These are phyloP conservation scores for Lactifluus volemus DNA, from an alignment of 768 basidiomycete genomes.

Conservation along the genomic window DNA sequence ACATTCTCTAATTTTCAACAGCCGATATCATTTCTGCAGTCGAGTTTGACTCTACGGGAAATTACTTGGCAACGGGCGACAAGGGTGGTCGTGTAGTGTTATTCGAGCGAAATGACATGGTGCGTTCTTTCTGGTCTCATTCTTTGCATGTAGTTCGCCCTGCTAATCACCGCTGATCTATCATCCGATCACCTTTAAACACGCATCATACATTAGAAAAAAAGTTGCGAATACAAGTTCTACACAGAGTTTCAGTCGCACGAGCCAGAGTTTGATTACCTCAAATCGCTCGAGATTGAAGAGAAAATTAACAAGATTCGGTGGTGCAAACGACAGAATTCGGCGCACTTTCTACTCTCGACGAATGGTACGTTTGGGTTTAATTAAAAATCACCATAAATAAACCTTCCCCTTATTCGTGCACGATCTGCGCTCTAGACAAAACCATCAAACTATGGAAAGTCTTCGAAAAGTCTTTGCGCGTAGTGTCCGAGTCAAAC, in stretches of 20 bases:
- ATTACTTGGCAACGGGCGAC: constrained; percentile 98
- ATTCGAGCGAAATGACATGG: constrained; percentile 97
- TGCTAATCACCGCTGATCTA: constrained; percentile 4
- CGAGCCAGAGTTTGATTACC: constrained; percentile 99
- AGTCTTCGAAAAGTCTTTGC: constrained; percentile 96
- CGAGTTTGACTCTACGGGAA: constrained; percentile 98
- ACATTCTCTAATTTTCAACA: constrained; percentile 26
- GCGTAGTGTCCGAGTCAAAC: constrained; percentile 95
- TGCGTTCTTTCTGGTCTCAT: constrained; percentile 31
- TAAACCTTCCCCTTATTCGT: constrained; percentile 7
- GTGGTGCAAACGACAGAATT: constrained; percentile 98
- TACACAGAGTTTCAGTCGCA: constrained; percentile 99
- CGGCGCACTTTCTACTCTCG: constrained; percentile 92
- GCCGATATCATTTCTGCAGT: constrained; percentile 99
- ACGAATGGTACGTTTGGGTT: constrained; percentile 70
- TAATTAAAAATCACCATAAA: not conserved
- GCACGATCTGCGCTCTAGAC: constrained; percentile 41
- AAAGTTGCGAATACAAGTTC: constrained; percentile 99
- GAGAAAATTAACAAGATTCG: constrained; percentile 99
- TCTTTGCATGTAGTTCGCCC: not conserved
- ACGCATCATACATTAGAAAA: constrained; percentile 56
- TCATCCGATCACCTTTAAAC: constrained; percentile 17
- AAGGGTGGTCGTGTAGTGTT: constrained; percentile 98
- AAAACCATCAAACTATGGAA: constrained; percentile 99
- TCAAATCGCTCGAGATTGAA: constrained; percentile 99